These are phyloP conservation scores for Gossypium lobatum DNA, from an alignment of 441 rosid species.

Conservation along the genomic window DNA sequence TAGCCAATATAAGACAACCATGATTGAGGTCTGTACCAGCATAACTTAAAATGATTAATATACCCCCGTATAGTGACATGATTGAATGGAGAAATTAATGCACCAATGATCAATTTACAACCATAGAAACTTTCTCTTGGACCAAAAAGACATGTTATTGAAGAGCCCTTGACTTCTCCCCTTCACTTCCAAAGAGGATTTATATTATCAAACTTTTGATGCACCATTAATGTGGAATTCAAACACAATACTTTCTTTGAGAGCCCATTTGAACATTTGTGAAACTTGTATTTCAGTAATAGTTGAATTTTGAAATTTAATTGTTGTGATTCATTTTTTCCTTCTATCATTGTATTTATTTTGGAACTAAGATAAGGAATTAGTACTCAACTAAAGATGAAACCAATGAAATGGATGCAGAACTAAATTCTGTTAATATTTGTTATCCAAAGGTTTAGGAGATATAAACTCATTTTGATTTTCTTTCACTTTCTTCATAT, in stretches of 20 bases:
- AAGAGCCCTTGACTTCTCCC: not conserved
- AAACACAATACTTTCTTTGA: not conserved
- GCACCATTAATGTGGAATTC: not conserved
- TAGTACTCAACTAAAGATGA: not conserved
- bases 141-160: not conserved
- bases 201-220: not conserved
- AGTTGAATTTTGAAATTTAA: slow-evolving; percentile 4
- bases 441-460: slow-evolving; percentile 1
- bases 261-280: not conserved
- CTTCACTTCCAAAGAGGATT: not conserved
- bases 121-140: not conserved
- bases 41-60: not conserved
- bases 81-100: not conserved
- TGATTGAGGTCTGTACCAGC: not conserved
- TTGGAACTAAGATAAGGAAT: slow-evolving; percentile 5
- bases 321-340: not conserved
- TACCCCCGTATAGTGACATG: not conserved
- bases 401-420: not conserved
- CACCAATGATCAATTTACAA: not conserved
- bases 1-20: not conserved
- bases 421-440: not conserved
- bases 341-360: not conserved
- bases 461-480: not conserved
- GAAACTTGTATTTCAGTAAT: not conserved
- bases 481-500: slow-evolving; percentile 2